phyloP scores from a whole-genome alignment of 2,329 filamentous ascomycete genomes.

The Sclerotinia glacialis region DNA sequence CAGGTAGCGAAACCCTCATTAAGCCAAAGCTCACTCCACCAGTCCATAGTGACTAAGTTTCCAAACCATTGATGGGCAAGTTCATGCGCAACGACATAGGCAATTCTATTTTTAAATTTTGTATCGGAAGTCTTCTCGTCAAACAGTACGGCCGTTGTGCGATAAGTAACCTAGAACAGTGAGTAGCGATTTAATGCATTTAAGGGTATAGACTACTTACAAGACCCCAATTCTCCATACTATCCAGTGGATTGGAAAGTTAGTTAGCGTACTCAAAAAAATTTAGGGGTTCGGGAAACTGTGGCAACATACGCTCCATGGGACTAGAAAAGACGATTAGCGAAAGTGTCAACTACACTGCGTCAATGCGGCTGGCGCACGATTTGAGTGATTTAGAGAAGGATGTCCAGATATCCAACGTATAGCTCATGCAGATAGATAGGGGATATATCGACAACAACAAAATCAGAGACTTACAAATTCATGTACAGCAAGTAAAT shows the following conservation, averaged over 20 bases:
- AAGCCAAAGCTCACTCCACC: slow-evolving; percentile 92
- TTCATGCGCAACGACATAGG: slow-evolving; percentile 98
- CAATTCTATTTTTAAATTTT: slow-evolving; percentile 87
- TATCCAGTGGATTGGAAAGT: slow-evolving; percentile 13
- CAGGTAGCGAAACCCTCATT: slow-evolving; percentile 98
- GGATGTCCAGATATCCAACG: background rate
- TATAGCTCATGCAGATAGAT: background rate
- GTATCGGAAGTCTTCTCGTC: slow-evolving; percentile 89
- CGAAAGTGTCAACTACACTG: slow-evolving; percentile 1
- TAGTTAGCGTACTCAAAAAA: background rate
- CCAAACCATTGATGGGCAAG: slow-evolving; percentile 96
- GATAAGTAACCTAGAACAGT: slow-evolving; percentile 68
- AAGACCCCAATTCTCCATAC: slow-evolving; percentile 75
- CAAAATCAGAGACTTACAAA: slow-evolving; percentile 57
- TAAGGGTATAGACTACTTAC: slow-evolving; percentile 69
- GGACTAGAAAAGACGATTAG: slow-evolving; percentile 50
- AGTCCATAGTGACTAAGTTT: slow-evolving; percentile 94
- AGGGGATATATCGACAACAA: background rate
- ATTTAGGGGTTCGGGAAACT: background rate
- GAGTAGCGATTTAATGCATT: background rate
- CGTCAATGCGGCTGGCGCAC: background rate
- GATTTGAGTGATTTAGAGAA: background rate
- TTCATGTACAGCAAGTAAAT: slow-evolving; percentile 87
- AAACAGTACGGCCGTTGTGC: slow-evolving; percentile 93
- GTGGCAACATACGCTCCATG: slow-evolving; percentile 62